Percentiles rank a stretch among this genome's conserved stretches.
These are phyloP conservation scores for Zymoseptoria passerinii DNA, from an alignment of 2,329 filamentous ascomycete genomes.

Conservation along the genomic window DNA sequence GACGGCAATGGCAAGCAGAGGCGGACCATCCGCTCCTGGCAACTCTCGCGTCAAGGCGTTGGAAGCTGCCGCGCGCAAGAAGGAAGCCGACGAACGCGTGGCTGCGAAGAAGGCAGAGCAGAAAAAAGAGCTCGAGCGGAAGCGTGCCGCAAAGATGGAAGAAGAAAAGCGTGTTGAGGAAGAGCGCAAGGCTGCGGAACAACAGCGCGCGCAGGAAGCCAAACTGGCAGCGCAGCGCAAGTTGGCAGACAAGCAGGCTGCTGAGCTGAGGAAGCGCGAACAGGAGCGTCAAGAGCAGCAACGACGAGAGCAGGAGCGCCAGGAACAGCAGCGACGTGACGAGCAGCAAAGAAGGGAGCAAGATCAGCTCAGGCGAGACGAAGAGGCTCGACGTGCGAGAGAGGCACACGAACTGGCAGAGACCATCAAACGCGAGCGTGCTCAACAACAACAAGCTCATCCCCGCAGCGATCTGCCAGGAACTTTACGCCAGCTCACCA, in stretches of 20 bases:
- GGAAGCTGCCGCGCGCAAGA: constrained; percentile 69
- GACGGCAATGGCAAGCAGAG: constrained; percentile 55
- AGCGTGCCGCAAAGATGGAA: constrained; percentile 60
- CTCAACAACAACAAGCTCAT: constrained; percentile 26
- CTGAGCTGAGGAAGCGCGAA: constrained; percentile 29
- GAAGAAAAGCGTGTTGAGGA: constrained; percentile 21
- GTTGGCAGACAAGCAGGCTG: constrained; percentile 42
- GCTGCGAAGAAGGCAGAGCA: constrained; percentile 70
- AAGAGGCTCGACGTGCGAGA: constrained; percentile 23
- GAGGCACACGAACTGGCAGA: constrained; percentile 30
- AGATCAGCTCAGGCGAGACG: constrained; percentile 28
- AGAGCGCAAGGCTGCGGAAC: constrained; percentile 33
- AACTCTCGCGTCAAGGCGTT: constrained; percentile 44
- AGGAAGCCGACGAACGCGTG: constrained; percentile 75
- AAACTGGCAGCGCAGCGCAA: constrained; percentile 32
- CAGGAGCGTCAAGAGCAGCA: constrained; percentile 34
- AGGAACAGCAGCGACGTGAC: constrained; percentile 23
- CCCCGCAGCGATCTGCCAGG: constrained; percentile 43
- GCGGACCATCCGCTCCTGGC: constrained; percentile 58
- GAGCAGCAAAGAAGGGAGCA: constrained; percentile 26
- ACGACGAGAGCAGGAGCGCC: constrained; percentile 32
- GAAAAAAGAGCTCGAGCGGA: constrained; percentile 73
- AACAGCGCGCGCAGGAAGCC: constrained; percentile 30
- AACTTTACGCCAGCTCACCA: constrained; percentile 49
- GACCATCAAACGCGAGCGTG: constrained; percentile 30